Base-by-base conservation (phyloP, 805 yeast species). In the Alloascoidea hylecoeti region DNA sequence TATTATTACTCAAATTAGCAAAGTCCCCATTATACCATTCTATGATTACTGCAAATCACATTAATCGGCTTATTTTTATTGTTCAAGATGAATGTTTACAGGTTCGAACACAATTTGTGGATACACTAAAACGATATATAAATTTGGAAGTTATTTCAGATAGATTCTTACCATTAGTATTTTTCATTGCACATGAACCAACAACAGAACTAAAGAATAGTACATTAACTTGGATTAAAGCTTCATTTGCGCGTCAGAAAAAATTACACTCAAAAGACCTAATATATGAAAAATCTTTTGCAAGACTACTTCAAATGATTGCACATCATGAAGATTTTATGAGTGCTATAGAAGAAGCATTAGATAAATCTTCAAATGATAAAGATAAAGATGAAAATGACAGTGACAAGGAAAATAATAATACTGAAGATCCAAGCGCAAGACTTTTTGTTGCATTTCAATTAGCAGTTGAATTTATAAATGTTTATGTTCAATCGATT, bases 171-270 rank as follows among this genome's bases (percentile, higher is more conserved):
- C 77, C 85, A 0, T 52, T 83, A 16, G 59, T 82, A 0, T 83
- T 79, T 51, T 78, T 82, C 50, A 63, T 70, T 47, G 94, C 92
- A 0, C 75, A 72, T 49, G 96, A 86, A 49, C 89, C 94, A 0
- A 67, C 70, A 18, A 47, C 46, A 2, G 54, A 55, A 1, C 50
- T 84, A 32, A 70, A 64, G 42, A 53, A 57, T 1, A 68, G 71
- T 33, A 67, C 73, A 0, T 63, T 64, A 28, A 78, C 78, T 1
- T 86, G 96, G 95, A 65, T 83, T 3, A 64, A 66, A 35, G 77
- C 89, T 1, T 64, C 77, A 13, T 66, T 68, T 27, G 41, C 45
- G 2, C 27, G 41, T 19, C 34, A 40, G 16, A 13, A 18, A 35
- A 16, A 47, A 16, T 48, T 55, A 9, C 53, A 54, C 4, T 56